Base-by-base conservation (phyloP, 2,329 filamentous ascomycete species). In the Alternaria postmessia region DNA sequence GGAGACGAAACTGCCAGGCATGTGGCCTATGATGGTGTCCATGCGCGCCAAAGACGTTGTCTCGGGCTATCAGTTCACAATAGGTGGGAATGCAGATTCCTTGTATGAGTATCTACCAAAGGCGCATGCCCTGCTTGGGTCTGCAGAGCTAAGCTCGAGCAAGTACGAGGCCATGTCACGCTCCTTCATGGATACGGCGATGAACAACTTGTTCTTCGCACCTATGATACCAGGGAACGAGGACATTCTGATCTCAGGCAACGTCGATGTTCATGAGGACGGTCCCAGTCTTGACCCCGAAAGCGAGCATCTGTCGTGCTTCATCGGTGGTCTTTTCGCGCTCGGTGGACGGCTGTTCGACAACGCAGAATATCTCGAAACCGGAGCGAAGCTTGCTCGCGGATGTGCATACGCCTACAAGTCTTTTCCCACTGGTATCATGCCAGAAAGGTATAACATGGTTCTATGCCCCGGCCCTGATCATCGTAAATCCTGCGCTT, bases 321-420 rank as follows among this genome's bases (percentile, higher is more conserved):
- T 88, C 69, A 80, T 84, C 3, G 87, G 87, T 14, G 87, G 86
- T 43, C 88, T 88, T 85, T 85, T 87, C 64, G 87, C 81, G 0
- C 76, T 89, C 1, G 87, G 84, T 5, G 84, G 86, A 38, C 85
- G 84, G 63, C 70, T 88, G 2, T 88, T 88, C 69, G 75, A 81
- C 14, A 76, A 84, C 26, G 75, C 82, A 2, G 73, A 76, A 12
- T 85, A 89, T 65, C 77, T 89, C 60, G 79, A 83, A 1, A 81
- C 88, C 32, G 87, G 85, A 30, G 79, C 80, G 51, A 85, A 87
- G 70, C 78, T 89, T 28, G 87, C 86, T 0, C 83, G 87, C 59
- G 87, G 86, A 7, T 89, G 87, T 71, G 83, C 88, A 28, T 89
- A 85, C 82, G 83, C 86, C 6, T 89, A 89, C 69, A 79, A 83